Conservation (phyloP, 2,329 filamentous ascomycete species). For the Claviceps humidiphila region DNA sequence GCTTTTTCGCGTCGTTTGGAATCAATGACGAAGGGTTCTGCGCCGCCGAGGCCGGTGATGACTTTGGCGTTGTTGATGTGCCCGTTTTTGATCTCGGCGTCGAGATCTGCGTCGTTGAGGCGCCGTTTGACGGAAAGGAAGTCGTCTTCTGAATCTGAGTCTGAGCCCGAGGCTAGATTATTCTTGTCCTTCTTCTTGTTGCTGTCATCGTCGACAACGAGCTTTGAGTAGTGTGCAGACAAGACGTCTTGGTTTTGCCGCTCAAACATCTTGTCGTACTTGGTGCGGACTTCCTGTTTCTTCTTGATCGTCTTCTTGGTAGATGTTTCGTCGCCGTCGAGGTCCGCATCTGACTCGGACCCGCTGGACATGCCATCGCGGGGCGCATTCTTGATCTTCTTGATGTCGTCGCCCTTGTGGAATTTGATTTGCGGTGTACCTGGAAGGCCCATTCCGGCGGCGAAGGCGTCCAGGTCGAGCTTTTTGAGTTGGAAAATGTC, state of each 20-base stretch:
- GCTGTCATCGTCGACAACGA: slow-evolving; percentile 52
- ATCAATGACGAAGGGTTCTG: slow-evolving; percentile 70
- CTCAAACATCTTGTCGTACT: slow-evolving; percentile 97
- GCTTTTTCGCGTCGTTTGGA: slow-evolving; percentile 92
- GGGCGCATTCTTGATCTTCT: slow-evolving; percentile 75
- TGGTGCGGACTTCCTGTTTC: slow-evolving; percentile 70
- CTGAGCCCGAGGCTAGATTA: slow-evolving; percentile 40
- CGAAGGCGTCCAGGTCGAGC: slow-evolving; percentile 75
- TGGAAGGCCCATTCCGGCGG: slow-evolving; percentile 73
- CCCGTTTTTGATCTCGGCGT: slow-evolving; percentile 33
- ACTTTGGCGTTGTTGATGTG: slow-evolving; percentile 37
- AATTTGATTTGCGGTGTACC: slow-evolving; percentile 91
- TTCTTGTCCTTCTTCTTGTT: slow-evolving; percentile 33
- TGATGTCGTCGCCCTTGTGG: slow-evolving; percentile 76
- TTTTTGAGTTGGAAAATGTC: slow-evolving; percentile 76
- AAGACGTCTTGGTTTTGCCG: slow-evolving; percentile 90
- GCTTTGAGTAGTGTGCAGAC: slow-evolving; percentile 83
- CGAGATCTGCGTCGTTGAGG: slow-evolving; percentile 57
- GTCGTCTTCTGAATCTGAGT: slow-evolving; percentile 33
- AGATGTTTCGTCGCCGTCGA: slow-evolving; percentile 22
- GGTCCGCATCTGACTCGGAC: slow-evolving; percentile 42
- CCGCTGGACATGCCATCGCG: slow-evolving; percentile 52
- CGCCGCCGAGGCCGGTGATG: slow-evolving; percentile 54
- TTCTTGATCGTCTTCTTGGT: slow-evolving; percentile 46
- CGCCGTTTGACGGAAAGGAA: slow-evolving; percentile 84